phyloP scores from a whole-genome alignment of 352 stramenopile species.

The Halophytophthora polymorphica region DNA sequence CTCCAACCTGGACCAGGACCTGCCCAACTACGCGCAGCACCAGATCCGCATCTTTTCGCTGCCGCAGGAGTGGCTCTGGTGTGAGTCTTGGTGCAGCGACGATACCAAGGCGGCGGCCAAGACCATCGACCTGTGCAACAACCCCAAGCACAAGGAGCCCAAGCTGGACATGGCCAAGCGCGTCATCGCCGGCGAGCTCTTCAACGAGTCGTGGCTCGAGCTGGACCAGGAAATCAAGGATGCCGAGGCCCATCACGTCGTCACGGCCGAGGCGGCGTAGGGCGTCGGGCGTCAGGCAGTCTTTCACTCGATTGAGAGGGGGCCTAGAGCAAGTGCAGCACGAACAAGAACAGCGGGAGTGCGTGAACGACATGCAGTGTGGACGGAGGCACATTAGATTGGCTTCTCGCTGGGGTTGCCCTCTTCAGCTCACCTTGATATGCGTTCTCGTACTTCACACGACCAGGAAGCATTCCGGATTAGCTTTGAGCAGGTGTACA shows the following conservation, averaged over 20 bases:
- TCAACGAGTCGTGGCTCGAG: conserved; percentile 98
- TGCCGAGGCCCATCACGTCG: conserved; percentile 32
- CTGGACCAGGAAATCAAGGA: conserved; percentile 96
- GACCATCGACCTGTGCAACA: conserved; percentile 99
- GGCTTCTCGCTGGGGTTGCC: too few species aligned
- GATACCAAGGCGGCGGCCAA: conserved; percentile 97
- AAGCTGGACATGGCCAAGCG: conserved; percentile 99
- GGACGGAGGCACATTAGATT: too few species aligned
- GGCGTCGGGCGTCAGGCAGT: too few species aligned
- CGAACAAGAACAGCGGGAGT: too few species aligned
- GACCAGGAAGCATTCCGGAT: too few species aligned
- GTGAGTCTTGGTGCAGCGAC: conserved; percentile 99
- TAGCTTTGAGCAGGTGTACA: too few species aligned
- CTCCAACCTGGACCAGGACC: conserved; percentile 98
- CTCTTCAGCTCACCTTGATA: too few species aligned
- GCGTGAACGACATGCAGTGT: too few species aligned
- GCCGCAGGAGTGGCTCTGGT: conserved; percentile 99
- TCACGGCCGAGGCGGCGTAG: conserved; percentile 4
- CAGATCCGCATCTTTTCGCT: conserved; percentile 97
- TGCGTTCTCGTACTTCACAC: too few species aligned
- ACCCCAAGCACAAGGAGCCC: conserved; percentile 99
- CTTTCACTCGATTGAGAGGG: too few species aligned
- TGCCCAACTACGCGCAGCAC: conserved; percentile 97
- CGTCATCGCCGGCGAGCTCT: conserved; percentile 96
- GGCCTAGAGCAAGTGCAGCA: too few species aligned